Evolutionary conservation across 805 yeast genomes (phyloP), one percentile per base, ranked within the genome.

Genomic region (Wickerhamiella domercqiae): DNA sequence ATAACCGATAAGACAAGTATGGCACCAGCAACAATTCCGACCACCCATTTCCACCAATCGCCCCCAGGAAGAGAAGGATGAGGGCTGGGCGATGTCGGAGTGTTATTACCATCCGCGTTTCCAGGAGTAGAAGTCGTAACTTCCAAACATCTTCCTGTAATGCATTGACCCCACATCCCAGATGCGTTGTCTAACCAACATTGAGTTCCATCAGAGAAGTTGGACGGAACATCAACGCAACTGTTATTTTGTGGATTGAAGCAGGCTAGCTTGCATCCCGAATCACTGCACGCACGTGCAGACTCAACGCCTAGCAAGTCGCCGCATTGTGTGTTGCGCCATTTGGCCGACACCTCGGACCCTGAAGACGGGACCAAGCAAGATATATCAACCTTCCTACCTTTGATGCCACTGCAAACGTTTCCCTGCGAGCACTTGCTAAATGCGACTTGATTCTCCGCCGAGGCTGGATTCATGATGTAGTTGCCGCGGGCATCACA

Each of bases 381-480:
- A 2, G 57, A 45, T 7, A 57, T 36, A 36, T 57, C 54, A 37
- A 54, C 45, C 7, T 46, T 32, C 34, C 46, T 46, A 13, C 47
- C 43, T 11, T 45, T 45, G 13, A 59, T 47, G 3, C 52, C 53
- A 4, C 43, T 39, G 37, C 63, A 60, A 2, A 60, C 47, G 34
- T 58, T 58, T 31, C 62, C 62, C 37, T 44, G 48, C 7, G 62
- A 45, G 40, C 64, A 60, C 7, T 45, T 36, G 15, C 56, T 47
- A 40, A 60, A 60, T 15, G 40, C 29, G 24, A 48, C 48, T 34
- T 55, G 53, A 7, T 48, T 42, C 18, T 45, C 48, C 1, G 52
- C 39, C 3, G 60, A 40, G 1, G 55, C 44, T 1, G 64, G 64
- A 42, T 54, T 56, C 64, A 60, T 60, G 35, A 60, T 52, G 40